Base-by-base conservation (phyloP, 2,329 filamentous ascomycete species). In the Nigrospora oryzae region DNA sequence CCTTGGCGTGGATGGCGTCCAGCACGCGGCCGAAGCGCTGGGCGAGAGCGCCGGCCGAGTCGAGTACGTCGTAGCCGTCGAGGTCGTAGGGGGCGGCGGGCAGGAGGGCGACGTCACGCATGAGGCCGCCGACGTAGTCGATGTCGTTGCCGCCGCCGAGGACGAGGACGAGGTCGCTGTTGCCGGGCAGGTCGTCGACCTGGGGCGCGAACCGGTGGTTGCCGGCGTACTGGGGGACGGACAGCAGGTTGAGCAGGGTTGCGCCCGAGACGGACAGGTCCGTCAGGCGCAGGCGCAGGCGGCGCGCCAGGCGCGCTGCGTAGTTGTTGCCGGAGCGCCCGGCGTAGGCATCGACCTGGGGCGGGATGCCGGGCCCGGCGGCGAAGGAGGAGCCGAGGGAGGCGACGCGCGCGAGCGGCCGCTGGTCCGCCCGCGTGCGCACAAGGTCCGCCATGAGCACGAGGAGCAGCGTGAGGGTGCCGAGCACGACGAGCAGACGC, bases 61-160 rank as follows among this genome's bases (percentile, higher is more conserved):
- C 43, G 10, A 40, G 36, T 15, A 45, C 17, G 31, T 8, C 35
- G 36, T 38, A 32, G 35, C 13, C 11, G 33, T 32, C 38, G n/a
- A 35, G 33, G 43, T 36, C 6, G 32, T 35, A 17, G 31, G 35
- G 28, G 13, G 19, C 12, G 1, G 37, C 43, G 11, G 35, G 33
- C 1, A 39, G 37, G 23, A 33, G 30, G 30, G 44, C 39, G 39
- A 40, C 48, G 33, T 48, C 44, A 14, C 41, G 36, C 39, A 62
- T 58, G 12, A 67, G 43, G 3, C 61, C 61, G 5, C 58, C 60
- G 36, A 65, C 55, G 47, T 67, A 67, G 4, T 57, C 58, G 38
- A 67, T 55, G 48, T 67, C 65, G 44, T 67, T 67, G 13, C 65
- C 64, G 31, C 65, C 65, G 46, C 58, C 61, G 12, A 61, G 61